A percentile compares a stretch with the other conserved stretches of the same genome.
Evolutionary conservation across 768 basidiomycete species (phyloP).

Genomic region (Leccinum rimulosum): DNA sequence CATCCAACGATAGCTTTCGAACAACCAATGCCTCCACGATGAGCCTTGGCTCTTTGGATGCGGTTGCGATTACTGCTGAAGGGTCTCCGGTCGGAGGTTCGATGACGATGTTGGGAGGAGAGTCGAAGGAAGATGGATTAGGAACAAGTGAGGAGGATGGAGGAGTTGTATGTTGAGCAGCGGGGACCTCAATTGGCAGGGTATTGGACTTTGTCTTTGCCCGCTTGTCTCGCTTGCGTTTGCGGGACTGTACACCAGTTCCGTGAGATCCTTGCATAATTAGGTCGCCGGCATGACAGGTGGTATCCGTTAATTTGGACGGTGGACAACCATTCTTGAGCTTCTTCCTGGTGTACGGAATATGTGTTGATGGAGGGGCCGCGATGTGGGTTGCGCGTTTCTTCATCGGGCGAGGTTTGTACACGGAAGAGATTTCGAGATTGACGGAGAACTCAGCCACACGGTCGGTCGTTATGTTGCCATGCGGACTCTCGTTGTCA

Average conservation of each 20-base stretch:
- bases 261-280: constrained; percentile 10
- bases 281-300: not conserved
- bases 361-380: constrained; percentile 16
- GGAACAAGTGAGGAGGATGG: constrained; percentile 4
- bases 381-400: constrained; percentile 36
- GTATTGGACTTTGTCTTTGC: constrained; percentile 43
- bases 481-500: constrained; percentile 23
- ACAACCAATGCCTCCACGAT: constrained; percentile 83
- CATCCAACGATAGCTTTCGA: constrained; percentile 71
- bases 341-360: constrained; percentile 16
- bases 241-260: constrained; percentile 37
- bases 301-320: constrained; percentile 2
- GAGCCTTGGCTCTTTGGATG: constrained; percentile 44
- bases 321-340: constrained; percentile 28
- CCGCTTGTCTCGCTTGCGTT: constrained; percentile 48
- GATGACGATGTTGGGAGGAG: constrained; percentile 33
- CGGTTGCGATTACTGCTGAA: not conserved
- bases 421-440: constrained; percentile 69
- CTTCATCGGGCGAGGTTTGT: constrained; percentile 69
- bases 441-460: constrained; percentile 40
- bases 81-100: constrained; percentile 12
- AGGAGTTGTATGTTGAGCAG: constrained; percentile 1
- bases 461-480: not conserved
- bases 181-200: constrained; percentile 19
- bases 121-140: constrained; percentile 28